A percentile compares a stretch with the other conserved stretches of the same genome.
phyloP scores from a whole-genome alignment of 441 rosid genomes.

The Gossypium trilobum region DNA sequence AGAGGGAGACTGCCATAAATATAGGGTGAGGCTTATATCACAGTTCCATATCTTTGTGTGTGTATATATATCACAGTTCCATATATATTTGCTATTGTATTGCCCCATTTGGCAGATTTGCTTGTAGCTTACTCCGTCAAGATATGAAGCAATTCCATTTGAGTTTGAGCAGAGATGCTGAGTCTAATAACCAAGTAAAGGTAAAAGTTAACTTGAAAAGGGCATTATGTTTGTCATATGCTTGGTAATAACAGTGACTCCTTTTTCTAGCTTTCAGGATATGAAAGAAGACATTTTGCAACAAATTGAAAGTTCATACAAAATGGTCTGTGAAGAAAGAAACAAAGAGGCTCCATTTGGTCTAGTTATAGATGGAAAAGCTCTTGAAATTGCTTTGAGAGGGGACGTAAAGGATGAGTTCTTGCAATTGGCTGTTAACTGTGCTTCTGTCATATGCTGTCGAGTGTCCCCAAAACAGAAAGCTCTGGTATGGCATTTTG shows the following conservation, averaged over 20 bases:
- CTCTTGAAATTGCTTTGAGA: slow-evolving; percentile 41
- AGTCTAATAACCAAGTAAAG: slow-evolving; percentile 23
- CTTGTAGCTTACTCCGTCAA: slow-evolving; percentile 67
- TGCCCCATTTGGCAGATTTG: slow-evolving; percentile 36
- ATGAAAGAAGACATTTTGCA: slow-evolving; percentile 32
- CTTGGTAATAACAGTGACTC: slow-evolving; percentile 11
- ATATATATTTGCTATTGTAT: neutral
- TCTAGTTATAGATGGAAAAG: slow-evolving; percentile 49
- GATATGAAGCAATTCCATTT: slow-evolving; percentile 55
- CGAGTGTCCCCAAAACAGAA: slow-evolving; percentile 71
- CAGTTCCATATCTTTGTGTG: neutral
- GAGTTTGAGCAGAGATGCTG: slow-evolving; percentile 31
- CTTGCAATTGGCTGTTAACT: slow-evolving; percentile 47
- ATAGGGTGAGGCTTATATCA: slow-evolving; percentile 42
- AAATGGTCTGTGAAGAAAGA: slow-evolving; percentile 29
- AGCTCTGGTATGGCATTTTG: slow-evolving; percentile 37
- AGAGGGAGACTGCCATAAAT: slow-evolving; percentile 76
- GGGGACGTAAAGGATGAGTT: slow-evolving; percentile 42
- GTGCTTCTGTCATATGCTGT: slow-evolving; percentile 66
- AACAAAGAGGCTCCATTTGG: slow-evolving; percentile 38
- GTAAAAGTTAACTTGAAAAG: slow-evolving; percentile 20
- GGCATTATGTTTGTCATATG: neutral
- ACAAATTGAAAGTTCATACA: slow-evolving; percentile 37
- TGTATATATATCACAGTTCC: neutral
- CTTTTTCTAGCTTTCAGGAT: slow-evolving; percentile 34